phyloP scores from a whole-genome alignment of 768 basidiomycete genomes.

The Gloeopeniophorella convolvens region DNA sequence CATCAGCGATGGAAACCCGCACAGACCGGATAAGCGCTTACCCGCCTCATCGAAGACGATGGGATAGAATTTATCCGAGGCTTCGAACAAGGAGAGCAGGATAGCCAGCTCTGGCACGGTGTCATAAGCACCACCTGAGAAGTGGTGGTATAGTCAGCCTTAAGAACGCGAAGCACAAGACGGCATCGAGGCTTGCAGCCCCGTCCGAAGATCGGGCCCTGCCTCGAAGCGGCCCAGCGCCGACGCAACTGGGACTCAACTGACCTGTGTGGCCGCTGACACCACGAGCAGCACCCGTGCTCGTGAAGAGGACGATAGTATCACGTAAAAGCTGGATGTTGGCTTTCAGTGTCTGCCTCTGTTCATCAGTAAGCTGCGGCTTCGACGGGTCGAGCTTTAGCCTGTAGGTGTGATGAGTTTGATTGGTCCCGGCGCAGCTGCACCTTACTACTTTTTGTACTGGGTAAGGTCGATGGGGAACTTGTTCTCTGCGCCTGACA shows the following conservation, averaged over 20 bases:
- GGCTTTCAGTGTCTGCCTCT: conserved; percentile 48
- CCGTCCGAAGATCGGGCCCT: too few species aligned
- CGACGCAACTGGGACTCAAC: too few species aligned
- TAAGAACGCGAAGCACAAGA: too few species aligned
- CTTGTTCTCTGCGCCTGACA: conserved; percentile 10
- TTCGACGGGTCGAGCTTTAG: conserved; percentile 67
- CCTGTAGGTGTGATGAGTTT: conserved; percentile 31
- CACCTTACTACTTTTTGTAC: conserved; percentile 14
- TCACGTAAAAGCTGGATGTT: conserved; percentile 83
- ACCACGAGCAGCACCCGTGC: conserved; percentile 78
- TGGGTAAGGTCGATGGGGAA: conserved; percentile 20
- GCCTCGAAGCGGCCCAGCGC: not conserved
- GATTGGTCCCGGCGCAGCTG: too few species aligned
- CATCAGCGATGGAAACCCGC: conserved; percentile 4
- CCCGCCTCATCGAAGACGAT: conserved; percentile 80
- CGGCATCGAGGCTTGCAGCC: too few species aligned
- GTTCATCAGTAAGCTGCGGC: conserved; percentile 52
- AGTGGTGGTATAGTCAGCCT: not conserved
- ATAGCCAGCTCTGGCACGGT: conserved; percentile 85
- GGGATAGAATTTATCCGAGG: conserved; percentile 55
- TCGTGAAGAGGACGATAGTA: conserved; percentile 81
- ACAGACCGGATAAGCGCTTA: conserved; percentile 29
- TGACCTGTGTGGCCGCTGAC: conserved; percentile 81
- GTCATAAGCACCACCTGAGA: conserved; percentile 39
- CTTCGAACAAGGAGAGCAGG: conserved; percentile 65